Conservation (phyloP, 2,329 filamentous ascomycete genomes). For the Nigrospora oryzae region DNA sequence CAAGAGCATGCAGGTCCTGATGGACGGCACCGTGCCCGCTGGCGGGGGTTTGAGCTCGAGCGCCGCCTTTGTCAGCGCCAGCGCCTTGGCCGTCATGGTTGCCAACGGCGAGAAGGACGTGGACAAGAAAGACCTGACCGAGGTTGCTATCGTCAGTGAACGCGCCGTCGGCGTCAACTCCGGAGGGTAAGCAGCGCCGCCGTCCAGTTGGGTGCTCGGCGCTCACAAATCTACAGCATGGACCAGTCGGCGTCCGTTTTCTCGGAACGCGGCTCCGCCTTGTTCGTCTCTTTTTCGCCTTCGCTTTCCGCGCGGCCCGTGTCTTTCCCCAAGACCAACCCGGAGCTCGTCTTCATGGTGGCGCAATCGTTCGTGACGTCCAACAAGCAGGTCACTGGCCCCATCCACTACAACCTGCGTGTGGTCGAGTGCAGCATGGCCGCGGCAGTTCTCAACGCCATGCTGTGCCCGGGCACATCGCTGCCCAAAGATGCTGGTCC, state of each 20-base stretch:
- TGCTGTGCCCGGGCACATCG: slow-evolving; percentile 45
- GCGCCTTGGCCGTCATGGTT: slow-evolving; percentile 77
- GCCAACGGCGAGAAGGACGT: slow-evolving; percentile 73
- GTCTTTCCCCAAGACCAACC: slow-evolving; percentile 70
- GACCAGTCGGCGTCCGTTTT: slow-evolving; percentile 96
- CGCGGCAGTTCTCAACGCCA: slow-evolving; percentile 57
- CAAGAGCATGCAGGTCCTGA: slow-evolving; percentile 75
- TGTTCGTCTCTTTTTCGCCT: slow-evolving; percentile 86
- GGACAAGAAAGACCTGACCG: slow-evolving; percentile 85
- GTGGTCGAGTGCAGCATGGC: slow-evolving; percentile 94
- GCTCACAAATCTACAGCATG: slow-evolving; percentile 53
- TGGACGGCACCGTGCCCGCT: slow-evolving; percentile 86
- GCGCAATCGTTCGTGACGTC: slow-evolving; percentile 90
- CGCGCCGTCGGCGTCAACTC: slow-evolving; percentile 93
- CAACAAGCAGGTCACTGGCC: slow-evolving; percentile 90
- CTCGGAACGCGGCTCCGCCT: slow-evolving; percentile 73
- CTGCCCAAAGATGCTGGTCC: slow-evolving; percentile 75
- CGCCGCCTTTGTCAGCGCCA: slow-evolving; percentile 87
- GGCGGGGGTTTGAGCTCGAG: slow-evolving; percentile 90
- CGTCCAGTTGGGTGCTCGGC: not conserved
- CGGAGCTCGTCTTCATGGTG: slow-evolving; percentile 84
- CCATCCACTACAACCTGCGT: slow-evolving; percentile 91
- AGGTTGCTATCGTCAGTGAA: slow-evolving; percentile 91
- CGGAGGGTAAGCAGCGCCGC: slow-evolving; percentile 58
- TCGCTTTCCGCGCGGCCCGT: slow-evolving; percentile 68